Percentiles rank a stretch among this genome's conserved stretches.
These are phyloP conservation scores for Atkinsonella hypoxylon DNA, from an alignment of 2,329 filamentous ascomycete species.

Conservation along the genomic window DNA sequence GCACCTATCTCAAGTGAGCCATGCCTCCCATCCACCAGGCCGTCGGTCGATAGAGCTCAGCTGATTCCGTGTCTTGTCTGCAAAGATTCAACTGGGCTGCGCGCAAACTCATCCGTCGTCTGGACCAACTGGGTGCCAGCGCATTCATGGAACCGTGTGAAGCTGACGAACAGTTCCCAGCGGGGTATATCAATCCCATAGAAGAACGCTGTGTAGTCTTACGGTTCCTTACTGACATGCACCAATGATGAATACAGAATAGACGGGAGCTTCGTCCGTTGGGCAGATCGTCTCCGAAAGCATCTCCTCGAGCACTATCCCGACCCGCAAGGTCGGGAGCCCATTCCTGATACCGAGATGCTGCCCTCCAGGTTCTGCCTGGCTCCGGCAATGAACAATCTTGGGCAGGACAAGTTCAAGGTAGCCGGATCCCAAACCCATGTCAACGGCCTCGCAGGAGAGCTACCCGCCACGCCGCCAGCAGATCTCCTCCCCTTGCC, in stretches of 20 bases:
- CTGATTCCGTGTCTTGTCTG: neutral
- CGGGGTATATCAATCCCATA: constrained; percentile 57
- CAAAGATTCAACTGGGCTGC: constrained; percentile 83
- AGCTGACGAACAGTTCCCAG: constrained; percentile 84
- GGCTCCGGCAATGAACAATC: constrained; percentile 13
- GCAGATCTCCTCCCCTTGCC: constrained; percentile 41
- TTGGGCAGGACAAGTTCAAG: neutral
- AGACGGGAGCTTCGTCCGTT: constrained; percentile 70
- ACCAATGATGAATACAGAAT: constrained; percentile 42
- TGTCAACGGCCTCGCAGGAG: constrained; percentile 8
- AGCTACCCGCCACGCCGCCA: constrained; percentile 16
- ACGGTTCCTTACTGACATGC: neutral
- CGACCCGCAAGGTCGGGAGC: constrained; percentile 50
- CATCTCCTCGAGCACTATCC: constrained; percentile 57
- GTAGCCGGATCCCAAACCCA: neutral
- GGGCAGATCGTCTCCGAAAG: constrained; percentile 57
- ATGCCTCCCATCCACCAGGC: neutral
- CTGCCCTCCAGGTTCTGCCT: constrained; percentile 58
- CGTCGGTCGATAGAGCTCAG: neutral
- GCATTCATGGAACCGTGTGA: constrained; percentile 71
- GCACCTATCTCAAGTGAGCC: constrained; percentile 76
- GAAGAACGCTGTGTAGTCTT: no score
- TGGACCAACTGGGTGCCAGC: constrained; percentile 71
- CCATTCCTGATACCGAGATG: constrained; percentile 62
- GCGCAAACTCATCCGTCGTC: constrained; percentile 72